These are phyloP conservation scores for Xerocomellus amylosporus DNA, from an alignment of 768 basidiomycete genomes.

Conservation along the genomic window DNA sequence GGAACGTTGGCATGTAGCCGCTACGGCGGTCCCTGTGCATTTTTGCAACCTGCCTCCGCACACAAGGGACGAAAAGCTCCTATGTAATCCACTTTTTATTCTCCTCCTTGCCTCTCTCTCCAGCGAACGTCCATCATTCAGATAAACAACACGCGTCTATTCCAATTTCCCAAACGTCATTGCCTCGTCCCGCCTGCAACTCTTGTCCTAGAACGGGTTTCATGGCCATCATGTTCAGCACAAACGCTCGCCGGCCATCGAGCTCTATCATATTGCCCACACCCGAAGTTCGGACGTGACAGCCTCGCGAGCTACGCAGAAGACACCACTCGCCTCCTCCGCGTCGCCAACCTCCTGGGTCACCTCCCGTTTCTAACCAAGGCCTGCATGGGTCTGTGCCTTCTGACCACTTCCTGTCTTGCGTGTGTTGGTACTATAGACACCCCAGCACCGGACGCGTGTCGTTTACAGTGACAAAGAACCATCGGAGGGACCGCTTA, in stretches of 20 bases:
- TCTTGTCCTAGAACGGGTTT: not conserved
- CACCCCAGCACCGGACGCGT: not conserved
- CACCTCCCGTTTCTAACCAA: not conserved
- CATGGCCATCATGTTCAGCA: constrained; percentile 2
- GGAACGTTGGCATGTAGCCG: constrained; percentile 46
- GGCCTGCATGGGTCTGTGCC: not conserved
- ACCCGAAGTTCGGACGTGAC: constrained; percentile 1
- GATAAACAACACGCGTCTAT: constrained; percentile 7
- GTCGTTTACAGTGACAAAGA: constrained; percentile 1
- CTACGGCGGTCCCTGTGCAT: constrained; percentile 32
- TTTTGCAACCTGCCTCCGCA: constrained; percentile 27
- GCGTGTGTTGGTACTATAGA: not conserved
- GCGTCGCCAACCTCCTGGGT: constrained; percentile 5
- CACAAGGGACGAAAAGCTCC: constrained; percentile 26
- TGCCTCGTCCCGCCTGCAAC: not conserved
- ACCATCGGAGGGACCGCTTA: constrained; percentile 4
- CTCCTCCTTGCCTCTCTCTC: constrained; percentile 1
- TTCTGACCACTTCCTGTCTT: constrained; percentile 1
- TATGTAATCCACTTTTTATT: constrained; percentile 10
- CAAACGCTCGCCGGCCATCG: constrained; percentile 1
- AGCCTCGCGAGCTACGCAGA: not conserved
- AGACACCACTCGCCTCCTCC: not conserved
- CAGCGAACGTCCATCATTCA: not conserved
- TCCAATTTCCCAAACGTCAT: not conserved
- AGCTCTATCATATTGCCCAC: not conserved